Percentiles rank a stretch among this genome's conserved stretches.
phyloP scores from a whole-genome alignment of 345 rosid species.

The Linum tenue region DNA sequence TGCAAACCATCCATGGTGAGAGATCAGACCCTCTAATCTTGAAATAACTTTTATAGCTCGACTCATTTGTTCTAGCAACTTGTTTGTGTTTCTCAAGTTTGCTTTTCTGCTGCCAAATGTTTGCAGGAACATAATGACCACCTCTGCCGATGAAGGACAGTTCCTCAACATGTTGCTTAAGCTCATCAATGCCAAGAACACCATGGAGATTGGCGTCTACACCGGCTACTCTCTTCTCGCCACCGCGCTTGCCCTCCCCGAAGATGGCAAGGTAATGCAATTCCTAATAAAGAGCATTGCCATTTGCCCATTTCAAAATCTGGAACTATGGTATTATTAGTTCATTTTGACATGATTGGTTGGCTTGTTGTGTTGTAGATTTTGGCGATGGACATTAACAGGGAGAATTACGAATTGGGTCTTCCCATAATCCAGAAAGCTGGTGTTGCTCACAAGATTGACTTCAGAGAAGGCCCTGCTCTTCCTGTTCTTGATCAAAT shows the following conservation, averaged over 20 bases:
- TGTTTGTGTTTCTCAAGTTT: no score
- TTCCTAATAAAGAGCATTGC: no score
- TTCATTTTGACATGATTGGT: not conserved
- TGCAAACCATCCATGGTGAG: not conserved
- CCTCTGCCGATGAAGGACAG: not conserved
- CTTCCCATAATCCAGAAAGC: not conserved
- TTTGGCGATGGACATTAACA: not conserved
- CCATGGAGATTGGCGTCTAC: no score
- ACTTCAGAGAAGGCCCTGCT: not conserved
- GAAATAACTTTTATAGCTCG: not conserved
- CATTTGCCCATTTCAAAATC: no score
- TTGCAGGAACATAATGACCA: not conserved
- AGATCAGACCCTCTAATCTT: not conserved
- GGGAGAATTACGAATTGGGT: not conserved
- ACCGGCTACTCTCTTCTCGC: not conserved
- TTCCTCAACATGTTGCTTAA: not conserved
- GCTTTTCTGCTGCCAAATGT: not conserved
- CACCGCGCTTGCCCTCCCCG: not conserved
- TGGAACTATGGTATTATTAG: no score
- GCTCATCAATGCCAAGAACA: no score
- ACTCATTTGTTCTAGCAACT: not conserved
- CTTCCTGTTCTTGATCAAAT: not conserved
- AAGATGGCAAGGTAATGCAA: constrained; percentile 1
- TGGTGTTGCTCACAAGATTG: not conserved
- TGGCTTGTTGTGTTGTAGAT: not conserved